Conservation (phyloP, 2,329 filamentous ascomycete species). For the Trichoderma cornu-damae region DNA sequence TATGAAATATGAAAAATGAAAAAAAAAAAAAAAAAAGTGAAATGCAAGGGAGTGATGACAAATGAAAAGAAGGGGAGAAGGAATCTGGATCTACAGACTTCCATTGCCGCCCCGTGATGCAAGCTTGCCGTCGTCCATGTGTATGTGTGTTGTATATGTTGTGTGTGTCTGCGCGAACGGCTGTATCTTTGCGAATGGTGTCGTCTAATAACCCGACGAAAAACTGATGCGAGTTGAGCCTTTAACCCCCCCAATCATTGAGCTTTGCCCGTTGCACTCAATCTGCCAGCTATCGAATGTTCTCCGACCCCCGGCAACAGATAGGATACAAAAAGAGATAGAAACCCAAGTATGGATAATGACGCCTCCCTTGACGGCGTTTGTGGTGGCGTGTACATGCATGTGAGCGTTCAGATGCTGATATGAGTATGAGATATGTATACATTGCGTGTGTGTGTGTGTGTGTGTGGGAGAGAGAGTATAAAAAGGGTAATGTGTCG, state of each 20-base stretch:
- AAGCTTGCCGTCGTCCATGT: neutral
- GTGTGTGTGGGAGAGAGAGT: neutral
- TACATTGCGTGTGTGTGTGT: neutral
- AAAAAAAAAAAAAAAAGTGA: neutral
- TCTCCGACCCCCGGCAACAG: neutral
- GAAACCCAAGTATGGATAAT: neutral
- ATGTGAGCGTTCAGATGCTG: neutral
- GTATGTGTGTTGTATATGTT: too few relatives aligned
- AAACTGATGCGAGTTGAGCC: neutral
- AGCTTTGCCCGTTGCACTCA: neutral
- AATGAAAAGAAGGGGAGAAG: neutral
- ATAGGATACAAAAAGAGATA: constrained; percentile 1
- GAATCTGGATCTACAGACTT: neutral
- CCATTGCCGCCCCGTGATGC: neutral
- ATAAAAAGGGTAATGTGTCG: too few relatives aligned
- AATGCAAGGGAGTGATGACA: neutral
- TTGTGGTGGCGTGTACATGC: neutral
- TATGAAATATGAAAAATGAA: neutral
- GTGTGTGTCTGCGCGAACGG: neutral
- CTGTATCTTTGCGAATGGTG: neutral
- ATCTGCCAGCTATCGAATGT: neutral
- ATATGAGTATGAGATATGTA: neutral
- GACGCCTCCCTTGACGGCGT: neutral
- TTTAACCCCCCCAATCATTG: neutral
- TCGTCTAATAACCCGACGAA: neutral